Evolutionary conservation across 2,329 filamentous ascomycete genomes (phyloP).

Genomic region (Colletotrichum sp.): DNA sequence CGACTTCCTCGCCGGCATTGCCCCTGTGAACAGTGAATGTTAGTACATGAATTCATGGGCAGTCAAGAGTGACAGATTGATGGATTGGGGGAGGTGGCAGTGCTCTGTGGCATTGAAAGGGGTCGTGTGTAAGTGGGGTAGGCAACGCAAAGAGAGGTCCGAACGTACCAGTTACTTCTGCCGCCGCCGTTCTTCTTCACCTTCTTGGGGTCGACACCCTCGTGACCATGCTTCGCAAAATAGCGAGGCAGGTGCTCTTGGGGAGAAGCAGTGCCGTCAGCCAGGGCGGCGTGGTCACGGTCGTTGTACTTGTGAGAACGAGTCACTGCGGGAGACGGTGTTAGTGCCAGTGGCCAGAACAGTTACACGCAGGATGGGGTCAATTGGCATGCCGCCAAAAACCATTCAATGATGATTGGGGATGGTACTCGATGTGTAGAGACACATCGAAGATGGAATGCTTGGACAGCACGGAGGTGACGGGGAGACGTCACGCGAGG

Average conservation of each 20-base stretch:
- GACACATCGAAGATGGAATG: background rate
- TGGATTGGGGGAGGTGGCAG: background rate
- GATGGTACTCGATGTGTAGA: background rate
- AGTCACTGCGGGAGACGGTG: slow-evolving; percentile 71
- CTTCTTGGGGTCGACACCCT: slow-evolving; percentile 86
- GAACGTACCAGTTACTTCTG: slow-evolving; percentile 88
- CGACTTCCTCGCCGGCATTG: slow-evolving; percentile 79
- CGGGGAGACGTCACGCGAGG: slow-evolving; percentile 2
- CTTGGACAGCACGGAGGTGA: background rate
- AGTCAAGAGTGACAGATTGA: background rate
- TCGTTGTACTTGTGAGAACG: slow-evolving; percentile 96
- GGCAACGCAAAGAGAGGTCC: background rate
- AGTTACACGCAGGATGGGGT: background rate
- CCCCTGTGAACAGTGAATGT: slow-evolving; percentile 66
- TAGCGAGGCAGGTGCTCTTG: slow-evolving; percentile 85
- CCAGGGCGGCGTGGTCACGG: slow-evolving; percentile 83
- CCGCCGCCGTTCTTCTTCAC: slow-evolving; percentile 96
- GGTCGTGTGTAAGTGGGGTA: slow-evolving; percentile 16
- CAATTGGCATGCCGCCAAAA: background rate
- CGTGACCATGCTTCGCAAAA: slow-evolving; percentile 87
- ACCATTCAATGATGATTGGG: background rate
- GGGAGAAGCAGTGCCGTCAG: slow-evolving; percentile 72
- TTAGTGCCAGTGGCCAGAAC: slow-evolving; percentile 6
- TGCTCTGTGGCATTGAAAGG: background rate
- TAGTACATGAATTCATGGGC: background rate